Conservation (phyloP, 2,329 filamentous ascomycete genomes). For the Ceratocystis cacaofunesta region DNA sequence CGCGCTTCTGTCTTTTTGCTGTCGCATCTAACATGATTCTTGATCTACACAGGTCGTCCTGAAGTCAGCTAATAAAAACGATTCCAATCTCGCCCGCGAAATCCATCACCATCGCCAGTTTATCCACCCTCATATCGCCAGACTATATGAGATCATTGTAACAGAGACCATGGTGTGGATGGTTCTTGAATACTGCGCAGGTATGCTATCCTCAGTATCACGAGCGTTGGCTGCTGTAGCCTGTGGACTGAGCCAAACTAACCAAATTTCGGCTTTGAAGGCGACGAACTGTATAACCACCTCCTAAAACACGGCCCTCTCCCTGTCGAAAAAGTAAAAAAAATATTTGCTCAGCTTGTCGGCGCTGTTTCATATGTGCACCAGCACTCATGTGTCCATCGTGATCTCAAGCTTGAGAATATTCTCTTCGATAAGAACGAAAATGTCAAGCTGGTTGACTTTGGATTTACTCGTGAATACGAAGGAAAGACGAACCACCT, state of each 20-base stretch:
- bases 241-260: background rate
- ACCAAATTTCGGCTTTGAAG: conserved; percentile 29
- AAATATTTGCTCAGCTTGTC: conserved; percentile 88
- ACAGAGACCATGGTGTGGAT: conserved; percentile 93
- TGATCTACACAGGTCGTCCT: conserved; percentile 52
- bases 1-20: background rate
- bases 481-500: conserved; percentile 87
- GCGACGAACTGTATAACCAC: conserved; percentile 95
- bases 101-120: conserved; percentile 99
- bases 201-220: conserved; percentile 31
- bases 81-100: conserved; percentile 87
- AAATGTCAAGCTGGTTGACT: conserved; percentile 95
- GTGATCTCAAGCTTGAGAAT: conserved; percentile 81
- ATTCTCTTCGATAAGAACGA: conserved; percentile 77
- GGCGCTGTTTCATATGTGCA: conserved; percentile 93
- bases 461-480: conserved; percentile 95
- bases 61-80: conserved; percentile 92
- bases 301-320: conserved; percentile 76
- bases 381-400: conserved; percentile 86
- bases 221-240: background rate
- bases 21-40: conserved; percentile 1
- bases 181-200: conserved; percentile 89
- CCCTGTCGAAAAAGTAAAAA: conserved; percentile 74
- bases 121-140: conserved; percentile 89
- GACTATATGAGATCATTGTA: conserved; percentile 94